A percentile compares a stretch with the other conserved stretches of the same genome.
phyloP scores from a whole-genome alignment of 768 basidiomycete genomes.

The Tricholoma sp. region DNA sequence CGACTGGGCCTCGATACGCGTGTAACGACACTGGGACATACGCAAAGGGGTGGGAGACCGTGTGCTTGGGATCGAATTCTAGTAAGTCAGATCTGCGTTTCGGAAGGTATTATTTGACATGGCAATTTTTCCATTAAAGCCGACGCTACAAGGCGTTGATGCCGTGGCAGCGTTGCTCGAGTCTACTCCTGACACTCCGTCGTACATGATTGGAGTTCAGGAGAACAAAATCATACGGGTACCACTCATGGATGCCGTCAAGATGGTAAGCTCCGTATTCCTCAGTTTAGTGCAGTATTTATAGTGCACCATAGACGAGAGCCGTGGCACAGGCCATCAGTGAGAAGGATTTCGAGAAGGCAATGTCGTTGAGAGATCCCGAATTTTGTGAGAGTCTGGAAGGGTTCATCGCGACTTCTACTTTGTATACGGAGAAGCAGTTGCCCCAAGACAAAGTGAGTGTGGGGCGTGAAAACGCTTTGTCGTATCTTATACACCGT shows the following conservation, averaged over 20 bases:
- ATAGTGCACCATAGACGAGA: slow-evolving; percentile 55
- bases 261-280: slow-evolving; percentile 47
- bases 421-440: slow-evolving; percentile 45
- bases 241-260: slow-evolving; percentile 90
- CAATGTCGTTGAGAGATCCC: slow-evolving; percentile 84
- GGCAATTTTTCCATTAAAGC: slow-evolving; percentile 39
- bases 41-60: slow-evolving; percentile 90
- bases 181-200: slow-evolving; percentile 84
- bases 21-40: slow-evolving; percentile 96
- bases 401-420: slow-evolving; percentile 77
- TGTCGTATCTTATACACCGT: slow-evolving; percentile 8
- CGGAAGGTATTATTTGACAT: background rate
- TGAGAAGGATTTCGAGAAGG: slow-evolving; percentile 77
- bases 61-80: slow-evolving; percentile 91
- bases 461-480: background rate
- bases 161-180: slow-evolving; percentile 86
- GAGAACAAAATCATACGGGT: slow-evolving; percentile 95
- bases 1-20: slow-evolving; percentile 89
- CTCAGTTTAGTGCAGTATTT: slow-evolving; percentile 4
- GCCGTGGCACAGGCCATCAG: slow-evolving; percentile 80
- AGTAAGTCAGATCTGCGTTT: slow-evolving; percentile 39
- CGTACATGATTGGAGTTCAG: slow-evolving; percentile 94
- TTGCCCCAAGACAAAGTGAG: slow-evolving; percentile 48
- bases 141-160: slow-evolving; percentile 93
- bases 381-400: slow-evolving; percentile 86